Evolutionary conservation across 2,329 filamentous ascomycete species (phyloP), one percentile per base, ranked within the genome.

Genomic region (Teratosphaeria viscida): DNA sequence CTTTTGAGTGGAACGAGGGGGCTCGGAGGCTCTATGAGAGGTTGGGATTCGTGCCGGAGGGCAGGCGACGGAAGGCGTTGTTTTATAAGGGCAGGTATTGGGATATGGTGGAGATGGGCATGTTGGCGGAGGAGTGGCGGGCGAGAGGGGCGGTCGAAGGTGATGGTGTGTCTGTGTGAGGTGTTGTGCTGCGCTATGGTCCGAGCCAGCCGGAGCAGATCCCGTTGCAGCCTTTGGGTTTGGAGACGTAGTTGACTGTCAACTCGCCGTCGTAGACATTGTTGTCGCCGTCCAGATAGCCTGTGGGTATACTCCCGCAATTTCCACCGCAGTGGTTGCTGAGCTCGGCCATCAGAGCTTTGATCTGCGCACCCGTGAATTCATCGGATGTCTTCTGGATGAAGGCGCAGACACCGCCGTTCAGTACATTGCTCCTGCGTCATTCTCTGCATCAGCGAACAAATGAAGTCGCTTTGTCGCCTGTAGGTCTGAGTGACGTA

Each of bases 11-110:
- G 57, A 82, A 81, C 55, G 66, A 69, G 29, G 72, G 77, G 0
- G 79, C 77, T 0, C 56, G 70, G 16, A 67, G 72, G 19, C 57
- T 81, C 64, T 81, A 81, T 63, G 68, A 75, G 63, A 71, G 70
- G 52, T 59, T 81, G 12, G 79, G 80, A 0, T 81, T 82, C 62
- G 72, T 71, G 56, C 62, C 68, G 2, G 79, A 82, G 61, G 78
- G 79, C 0, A 66, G 73, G 3, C 69, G 64, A 56, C 70, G 78
- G 58, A 74, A 82, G 65, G 64, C 67, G 0, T 58, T 77, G 14
- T 81, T 73, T 69, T 68, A 73, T 62, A 70, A 79, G 56, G 72
- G 79, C 0, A 67, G 71, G 49, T 81, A 60, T 57, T 67, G 66
- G 64, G 67, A 68, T 57, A 59, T 68, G 66, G 49, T 76, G 4